These are phyloP conservation scores for Bullera alba DNA, from an alignment of 768 basidiomycete genomes.

Conservation along the genomic window DNA sequence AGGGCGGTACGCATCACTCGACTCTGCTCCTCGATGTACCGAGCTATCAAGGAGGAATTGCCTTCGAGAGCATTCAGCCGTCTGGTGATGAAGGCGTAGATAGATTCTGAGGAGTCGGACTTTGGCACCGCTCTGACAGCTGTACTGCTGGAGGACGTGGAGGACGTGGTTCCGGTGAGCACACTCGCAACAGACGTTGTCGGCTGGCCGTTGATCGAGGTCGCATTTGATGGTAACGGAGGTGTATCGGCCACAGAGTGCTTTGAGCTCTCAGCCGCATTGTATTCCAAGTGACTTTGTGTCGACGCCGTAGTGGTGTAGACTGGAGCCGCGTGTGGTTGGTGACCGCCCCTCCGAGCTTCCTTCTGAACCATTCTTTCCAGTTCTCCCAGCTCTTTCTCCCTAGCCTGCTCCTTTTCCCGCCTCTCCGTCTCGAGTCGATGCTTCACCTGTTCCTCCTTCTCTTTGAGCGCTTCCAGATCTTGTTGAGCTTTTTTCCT, in stretches of 20 bases:
- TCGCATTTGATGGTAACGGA: no score
- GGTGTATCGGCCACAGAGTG: no score
- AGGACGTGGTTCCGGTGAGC: not conserved
- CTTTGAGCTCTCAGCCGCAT: no score
- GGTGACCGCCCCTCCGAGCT: no score
- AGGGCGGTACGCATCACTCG: constrained; percentile 66
- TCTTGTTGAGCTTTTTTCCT: constrained; percentile 5
- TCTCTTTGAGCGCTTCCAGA: constrained; percentile 12
- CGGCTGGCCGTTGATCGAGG: not conserved
- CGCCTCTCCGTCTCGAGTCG: not conserved
- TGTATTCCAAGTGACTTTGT: not conserved
- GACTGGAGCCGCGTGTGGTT: constrained; percentile 1
- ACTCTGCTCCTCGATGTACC: constrained; percentile 87
- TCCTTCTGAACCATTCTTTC: constrained; percentile 27
- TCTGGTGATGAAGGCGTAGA: constrained; percentile 95
- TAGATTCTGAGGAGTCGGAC: constrained; percentile 59
- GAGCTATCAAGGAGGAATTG: constrained; percentile 74
- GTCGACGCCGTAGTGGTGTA: not conserved
- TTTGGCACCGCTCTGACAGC: constrained; percentile 4
- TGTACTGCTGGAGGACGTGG: not conserved
- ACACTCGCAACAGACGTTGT: not conserved
- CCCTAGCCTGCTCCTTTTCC: constrained; percentile 15
- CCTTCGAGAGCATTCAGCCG: constrained; percentile 74
- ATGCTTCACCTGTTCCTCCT: constrained; percentile 9
- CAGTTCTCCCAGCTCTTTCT: constrained; percentile 26